Base-by-base conservation (phyloP, 345 rosid species). In the Eutrema heterophyllum region DNA sequence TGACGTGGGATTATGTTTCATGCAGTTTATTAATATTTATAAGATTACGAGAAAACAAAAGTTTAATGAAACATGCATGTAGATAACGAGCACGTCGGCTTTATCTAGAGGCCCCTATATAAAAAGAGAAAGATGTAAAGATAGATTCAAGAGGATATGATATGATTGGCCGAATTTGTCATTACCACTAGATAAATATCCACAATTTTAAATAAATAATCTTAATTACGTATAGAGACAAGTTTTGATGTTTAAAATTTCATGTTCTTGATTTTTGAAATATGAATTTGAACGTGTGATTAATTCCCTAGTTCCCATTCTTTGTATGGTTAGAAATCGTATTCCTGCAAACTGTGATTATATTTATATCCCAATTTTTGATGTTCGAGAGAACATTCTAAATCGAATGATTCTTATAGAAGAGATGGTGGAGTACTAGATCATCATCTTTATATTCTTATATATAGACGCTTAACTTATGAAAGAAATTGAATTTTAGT, bases 61-160 rank as follows among this genome's bases (percentile, higher is more conserved):
- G 10, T 6, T 15, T 55, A 64, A 18, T 9, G 27, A 41, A 43
- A 60, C 74, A 75, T 75, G 74, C 75, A 76, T 69, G 79, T 38
- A 63, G 79, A 76, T 76, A 76, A 69, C 71, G 79, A 76, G 59
- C 45, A 76, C 75, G 79, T 69, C 79, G 70, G 70, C 75, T 69
- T 76, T 76, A 63, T 76, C 70, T 54, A 54, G 50, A 62, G 79
- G 74, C 70, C 65, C 49, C 74, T 12, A 53, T 68, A 51, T 33
- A 32, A 53, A 69, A 61, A 63, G 49, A 45, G 70, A 69, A 69
- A 62, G 41, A 45, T 54, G 29, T 53, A 62, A 76, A 62, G 75
- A 62, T 52, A 61, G 43, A 50, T 33, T 52, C 45, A 68, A 60
- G 73, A 75, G 24, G 79, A 76, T 76, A 76, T 62, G 65, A 76